Evolutionary conservation across 805 yeast genomes (phyloP).

Genomic region (Saccharomycopsis amapae): DNA sequence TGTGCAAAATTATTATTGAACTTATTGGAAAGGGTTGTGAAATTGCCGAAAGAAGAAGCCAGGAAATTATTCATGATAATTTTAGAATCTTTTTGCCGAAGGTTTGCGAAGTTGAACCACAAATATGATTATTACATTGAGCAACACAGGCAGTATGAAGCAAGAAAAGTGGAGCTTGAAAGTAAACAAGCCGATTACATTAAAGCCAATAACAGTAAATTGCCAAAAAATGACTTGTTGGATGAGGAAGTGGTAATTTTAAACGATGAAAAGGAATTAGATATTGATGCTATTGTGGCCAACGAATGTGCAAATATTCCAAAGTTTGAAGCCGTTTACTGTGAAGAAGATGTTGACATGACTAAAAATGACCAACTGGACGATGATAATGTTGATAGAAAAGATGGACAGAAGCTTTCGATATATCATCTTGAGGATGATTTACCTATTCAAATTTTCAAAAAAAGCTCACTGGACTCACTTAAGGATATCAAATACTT

Average conservation of each 20-base stretch:
- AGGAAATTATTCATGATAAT: constrained; percentile 74
- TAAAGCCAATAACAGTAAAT: constrained; percentile 55
- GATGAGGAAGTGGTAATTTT: constrained; percentile 10
- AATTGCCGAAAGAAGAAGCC: constrained; percentile 64
- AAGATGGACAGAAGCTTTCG: constrained; percentile 51
- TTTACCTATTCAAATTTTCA: constrained; percentile 77
- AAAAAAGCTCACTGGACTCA: constrained; percentile 52
- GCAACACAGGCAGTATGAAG: constrained; percentile 50
- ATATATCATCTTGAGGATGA: constrained; percentile 92
- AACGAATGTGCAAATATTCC: constrained; percentile 27
- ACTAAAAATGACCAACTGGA: constrained; percentile 23
- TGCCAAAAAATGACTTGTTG: constrained; percentile 23
- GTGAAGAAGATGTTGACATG: constrained; percentile 27
- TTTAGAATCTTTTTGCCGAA: constrained; percentile 77
- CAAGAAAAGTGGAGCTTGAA: constrained; percentile 46
- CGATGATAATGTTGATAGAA: constrained; percentile 13
- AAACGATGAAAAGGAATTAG: constrained; percentile 26
- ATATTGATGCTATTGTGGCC: constrained; percentile 34
- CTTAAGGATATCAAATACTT: constrained; percentile 82
- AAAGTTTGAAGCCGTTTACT: constrained; percentile 6
- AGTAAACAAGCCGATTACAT: constrained; percentile 91
- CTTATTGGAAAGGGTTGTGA: constrained; percentile 80
- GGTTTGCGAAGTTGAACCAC: constrained; percentile 69
- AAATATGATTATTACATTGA: constrained; percentile 59
- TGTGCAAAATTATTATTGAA: constrained; percentile 86